Base-by-base conservation (phyloP, 1,284 basidiomycete genomes). In the Pseudozyma pruni region DNA sequence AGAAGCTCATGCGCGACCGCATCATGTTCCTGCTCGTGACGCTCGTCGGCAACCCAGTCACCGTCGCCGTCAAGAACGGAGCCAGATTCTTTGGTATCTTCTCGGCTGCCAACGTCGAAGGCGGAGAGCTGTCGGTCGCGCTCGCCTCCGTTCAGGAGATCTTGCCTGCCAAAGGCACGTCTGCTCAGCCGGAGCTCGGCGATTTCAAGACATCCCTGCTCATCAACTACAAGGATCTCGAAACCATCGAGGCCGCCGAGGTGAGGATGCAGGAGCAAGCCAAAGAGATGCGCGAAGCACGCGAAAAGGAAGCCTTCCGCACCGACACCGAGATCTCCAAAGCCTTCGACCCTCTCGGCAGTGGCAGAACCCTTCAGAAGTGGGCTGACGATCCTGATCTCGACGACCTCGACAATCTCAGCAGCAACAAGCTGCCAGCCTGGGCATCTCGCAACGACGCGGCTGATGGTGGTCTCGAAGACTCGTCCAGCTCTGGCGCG, bases 251-350 rank as follows among this genome's bases (percentile, higher is more conserved):
- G 20, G 76, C 71, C 16, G 55, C 49, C 43, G 75, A 78, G 32
- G 51, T 76, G 27, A 50, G 51, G 27, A 35, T 78, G 43, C 72
- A 74, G 22, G 74, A 76, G 38, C 72, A 71, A 32, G 61, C 58
- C 33, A 72, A 54, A 34, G 71, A 73, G 46, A 67, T 72, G 60
- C 59, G 59, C 32, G 44, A 60, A 25, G 63, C 57, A 14, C 56
- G 67, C 27, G 67, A 71, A 31, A 66, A 63, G 48, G 74, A 73
- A 46, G 67, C 67, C 49, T 78, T 78, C 64, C 74, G 74, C 23
- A 78, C 74, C 33, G 76, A 78, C 53, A 76, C 70, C 13, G 74
- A 78, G 45, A 78, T 78, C 55, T 78, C 76, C 33, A 69, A 69
- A 32, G 37, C 56, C 9, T 61, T 64, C 42, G 74, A 78, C 29